Evolutionary conservation across 208 protist genomes (phyloP).

Genomic region (Leishmania amazonensis): DNA sequence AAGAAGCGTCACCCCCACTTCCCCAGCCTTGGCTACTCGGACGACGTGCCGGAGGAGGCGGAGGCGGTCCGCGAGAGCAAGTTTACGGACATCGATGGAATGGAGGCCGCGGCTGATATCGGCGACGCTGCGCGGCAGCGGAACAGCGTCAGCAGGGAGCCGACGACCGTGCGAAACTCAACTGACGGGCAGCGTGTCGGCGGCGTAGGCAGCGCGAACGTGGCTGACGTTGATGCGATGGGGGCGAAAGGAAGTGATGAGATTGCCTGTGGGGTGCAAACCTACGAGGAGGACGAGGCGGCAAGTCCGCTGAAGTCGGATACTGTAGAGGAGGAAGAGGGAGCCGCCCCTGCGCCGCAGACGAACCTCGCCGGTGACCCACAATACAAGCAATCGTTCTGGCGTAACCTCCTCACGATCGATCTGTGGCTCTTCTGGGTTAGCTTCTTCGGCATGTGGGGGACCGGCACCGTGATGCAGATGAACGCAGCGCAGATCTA

Average conservation of each 20-base stretch:
- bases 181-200: background rate
- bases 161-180: background rate
- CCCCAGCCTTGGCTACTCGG: conserved; percentile 37
- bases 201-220: background rate
- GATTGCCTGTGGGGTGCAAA: background rate
- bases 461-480: conserved; percentile 68
- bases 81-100: background rate
- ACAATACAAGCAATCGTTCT: conserved; percentile 71
- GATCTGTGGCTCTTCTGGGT: conserved; percentile 79
- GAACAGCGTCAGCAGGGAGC: background rate
- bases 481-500: conserved; percentile 84
- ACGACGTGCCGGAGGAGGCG: conserved; percentile 15
- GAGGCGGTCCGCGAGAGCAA: background rate
- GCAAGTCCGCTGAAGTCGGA: background rate
- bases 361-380: conserved; percentile 39
- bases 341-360: background rate
- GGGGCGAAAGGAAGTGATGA: background rate
- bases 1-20: conserved; percentile 44
- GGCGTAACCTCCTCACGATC: conserved; percentile 59
- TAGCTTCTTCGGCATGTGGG: conserved; percentile 73
- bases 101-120: background rate
- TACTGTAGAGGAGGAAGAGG: conserved; percentile 8
- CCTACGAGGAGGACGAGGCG: background rate
- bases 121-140: background rate
- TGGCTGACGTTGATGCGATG: conserved; percentile 16